Conservation (phyloP, 192 early-diverging fungal genomes). For the Podochytrium sp. region DNA sequence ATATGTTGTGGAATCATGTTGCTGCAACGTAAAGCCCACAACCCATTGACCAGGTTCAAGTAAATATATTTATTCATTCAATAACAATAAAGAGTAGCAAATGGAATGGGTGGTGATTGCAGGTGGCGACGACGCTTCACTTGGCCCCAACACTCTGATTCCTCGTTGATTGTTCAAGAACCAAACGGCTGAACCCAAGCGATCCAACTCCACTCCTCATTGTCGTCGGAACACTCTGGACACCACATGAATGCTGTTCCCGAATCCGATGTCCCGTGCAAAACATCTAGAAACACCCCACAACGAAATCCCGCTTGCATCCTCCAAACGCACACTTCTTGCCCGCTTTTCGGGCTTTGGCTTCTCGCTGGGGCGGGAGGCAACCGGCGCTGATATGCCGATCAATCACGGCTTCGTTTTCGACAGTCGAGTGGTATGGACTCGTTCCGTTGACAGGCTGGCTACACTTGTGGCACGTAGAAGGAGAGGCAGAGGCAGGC, state of each 20-base stretch:
- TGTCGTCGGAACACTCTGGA: not conserved
- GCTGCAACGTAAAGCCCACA: no score
- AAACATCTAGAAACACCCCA: not conserved
- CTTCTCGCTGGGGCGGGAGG: not conserved
- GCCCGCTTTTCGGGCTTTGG: not conserved
- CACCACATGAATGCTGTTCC: slow-evolving; percentile 12
- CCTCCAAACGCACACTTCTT: slow-evolving; percentile 3
- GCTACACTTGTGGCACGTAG: not conserved
- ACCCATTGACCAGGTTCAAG: no score
- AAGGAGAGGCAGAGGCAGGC: not conserved
- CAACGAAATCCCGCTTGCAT: slow-evolving; percentile 1
- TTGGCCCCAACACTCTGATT: no score
- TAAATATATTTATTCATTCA: no score
- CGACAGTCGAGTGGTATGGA: not conserved
- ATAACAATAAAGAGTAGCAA: no score
- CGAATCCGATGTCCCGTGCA: slow-evolving; percentile 6
- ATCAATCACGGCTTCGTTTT: not conserved
- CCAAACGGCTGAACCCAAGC: no score
- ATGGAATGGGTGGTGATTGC: no score
- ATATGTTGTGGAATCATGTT: no score
- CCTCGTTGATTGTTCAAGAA: no score
- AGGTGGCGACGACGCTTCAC: no score
- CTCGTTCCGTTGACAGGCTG: slow-evolving; percentile 27
- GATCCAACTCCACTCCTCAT: not conserved
- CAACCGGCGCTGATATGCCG: slow-evolving; percentile 14